A percentile compares a stretch with the other conserved stretches of the same genome.
phyloP scores from a whole-genome alignment of 2,329 filamentous ascomycete species.

The Paraphoma chrysanthemicola region DNA sequence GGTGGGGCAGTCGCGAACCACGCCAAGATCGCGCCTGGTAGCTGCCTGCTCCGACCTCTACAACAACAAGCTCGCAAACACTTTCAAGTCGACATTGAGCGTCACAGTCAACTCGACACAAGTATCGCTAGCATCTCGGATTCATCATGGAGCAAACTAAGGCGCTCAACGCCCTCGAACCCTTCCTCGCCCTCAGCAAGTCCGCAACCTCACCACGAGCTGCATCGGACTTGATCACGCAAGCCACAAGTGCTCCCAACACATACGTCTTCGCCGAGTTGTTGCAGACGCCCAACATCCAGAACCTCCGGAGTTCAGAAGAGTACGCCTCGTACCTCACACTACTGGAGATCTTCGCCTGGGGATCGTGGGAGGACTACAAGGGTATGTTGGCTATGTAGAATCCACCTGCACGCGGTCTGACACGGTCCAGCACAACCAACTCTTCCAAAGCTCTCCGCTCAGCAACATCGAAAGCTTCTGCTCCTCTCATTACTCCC shows the following conservation, averaged over 20 bases:
- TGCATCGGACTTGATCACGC: conserved; percentile 82
- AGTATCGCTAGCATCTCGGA: not conserved
- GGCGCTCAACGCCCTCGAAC: conserved; percentile 70
- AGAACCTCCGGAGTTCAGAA: conserved; percentile 68
- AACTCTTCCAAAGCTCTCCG: conserved; percentile 74
- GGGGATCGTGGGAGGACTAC: conserved; percentile 87
- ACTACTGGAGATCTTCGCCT: conserved; percentile 87
- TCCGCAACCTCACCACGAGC: conserved; percentile 84
- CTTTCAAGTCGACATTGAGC: not conserved
- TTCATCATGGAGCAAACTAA: conserved; percentile 74
- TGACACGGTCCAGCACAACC: conserved; percentile 41
- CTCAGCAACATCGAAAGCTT: conserved; percentile 81
- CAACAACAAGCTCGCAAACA: not conserved
- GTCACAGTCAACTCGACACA: not conserved
- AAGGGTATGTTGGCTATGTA: conserved; percentile 53
- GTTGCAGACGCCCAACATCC: conserved; percentile 80
- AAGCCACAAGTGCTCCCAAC: conserved; percentile 87
- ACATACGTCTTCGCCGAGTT: conserved; percentile 95
- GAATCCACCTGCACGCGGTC: not conserved
- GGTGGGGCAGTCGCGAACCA: conserved; percentile 28
- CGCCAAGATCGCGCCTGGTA: conserved; percentile 18
- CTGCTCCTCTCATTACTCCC: conserved; percentile 88
- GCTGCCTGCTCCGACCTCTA: conserved; percentile 15
- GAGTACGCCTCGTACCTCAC: conserved; percentile 71
- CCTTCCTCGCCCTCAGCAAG: conserved; percentile 89